A percentile compares a stretch with the other conserved stretches of the same genome.
Conservation (phyloP, 208 protist species). For the Acanthamoeba triangularis region DNA sequence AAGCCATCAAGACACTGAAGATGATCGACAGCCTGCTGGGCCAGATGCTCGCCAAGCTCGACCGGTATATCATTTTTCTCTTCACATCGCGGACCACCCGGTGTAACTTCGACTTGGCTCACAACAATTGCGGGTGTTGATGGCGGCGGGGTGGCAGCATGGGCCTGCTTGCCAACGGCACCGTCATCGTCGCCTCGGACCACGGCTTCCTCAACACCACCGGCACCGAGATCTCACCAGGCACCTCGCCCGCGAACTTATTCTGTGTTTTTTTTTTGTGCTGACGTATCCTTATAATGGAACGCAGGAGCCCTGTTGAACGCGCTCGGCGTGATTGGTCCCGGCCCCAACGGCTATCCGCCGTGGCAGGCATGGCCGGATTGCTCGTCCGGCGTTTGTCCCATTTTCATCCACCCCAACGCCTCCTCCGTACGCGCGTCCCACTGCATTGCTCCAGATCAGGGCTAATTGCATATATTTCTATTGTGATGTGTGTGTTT, state of each 20-base stretch:
- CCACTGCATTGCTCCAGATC: neutral
- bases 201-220: conserved; percentile 41
- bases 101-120: neutral
- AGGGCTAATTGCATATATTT: too few species aligned
- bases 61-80: neutral
- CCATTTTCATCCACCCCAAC: conserved; percentile 55
- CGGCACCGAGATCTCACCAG: neutral
- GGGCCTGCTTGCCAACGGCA: conserved; percentile 22
- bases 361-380: conserved; percentile 63
- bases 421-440: neutral
- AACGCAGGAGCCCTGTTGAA: neutral
- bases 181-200: conserved; percentile 36
- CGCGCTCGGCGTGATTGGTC: conserved; percentile 28
- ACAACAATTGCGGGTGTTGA: neutral
- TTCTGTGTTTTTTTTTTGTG: too few species aligned
- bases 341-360: neutral
- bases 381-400: conserved; percentile 31
- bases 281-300: too few species aligned
- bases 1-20: neutral
- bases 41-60: conserved; percentile 16
- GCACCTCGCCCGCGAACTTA: neutral
- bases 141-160: neutral
- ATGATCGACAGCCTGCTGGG: conserved; percentile 10
- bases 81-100: too few species aligned
- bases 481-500: neutral